phyloP scores from a whole-genome alignment of 345 rosid species.

The Hevea brasiliensis region DNA sequence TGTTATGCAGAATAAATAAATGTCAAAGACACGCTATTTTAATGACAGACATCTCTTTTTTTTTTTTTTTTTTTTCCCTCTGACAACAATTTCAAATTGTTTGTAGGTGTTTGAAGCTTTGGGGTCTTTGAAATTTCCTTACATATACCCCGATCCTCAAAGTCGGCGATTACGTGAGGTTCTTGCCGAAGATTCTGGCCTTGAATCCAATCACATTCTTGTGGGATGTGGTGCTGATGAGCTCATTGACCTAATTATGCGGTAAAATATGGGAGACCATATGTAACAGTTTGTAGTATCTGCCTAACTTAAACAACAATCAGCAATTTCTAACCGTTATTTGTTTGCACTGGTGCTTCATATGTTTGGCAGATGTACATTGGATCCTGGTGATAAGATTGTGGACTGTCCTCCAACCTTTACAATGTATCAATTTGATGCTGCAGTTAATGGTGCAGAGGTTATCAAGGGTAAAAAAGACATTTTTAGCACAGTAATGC shows the following conservation, averaged over 20 bases:
- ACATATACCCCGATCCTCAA: slow-evolving; percentile 89
- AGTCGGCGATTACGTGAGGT: slow-evolving; percentile 77
- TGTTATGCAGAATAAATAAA: background rate
- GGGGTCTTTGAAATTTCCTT: slow-evolving; percentile 82
- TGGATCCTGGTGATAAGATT: slow-evolving; percentile 97
- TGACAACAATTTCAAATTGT: slow-evolving; percentile 28
- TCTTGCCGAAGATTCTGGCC: slow-evolving; percentile 81
- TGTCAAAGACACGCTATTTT: background rate
- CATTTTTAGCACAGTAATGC: background rate
- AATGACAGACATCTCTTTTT: background rate
- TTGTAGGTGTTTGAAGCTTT: slow-evolving; percentile 87
- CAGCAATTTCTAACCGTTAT: background rate
- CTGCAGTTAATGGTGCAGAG: slow-evolving; percentile 79
- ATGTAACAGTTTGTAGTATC: background rate
- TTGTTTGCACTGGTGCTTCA: slow-evolving; percentile 1
- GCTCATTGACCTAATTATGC: slow-evolving; percentile 92
- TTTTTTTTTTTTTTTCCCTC: background rate
- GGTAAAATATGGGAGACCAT: slow-evolving; percentile 44
- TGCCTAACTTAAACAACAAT: background rate
- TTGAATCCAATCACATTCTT: slow-evolving; percentile 81
- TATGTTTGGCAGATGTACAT: slow-evolving; percentile 59
- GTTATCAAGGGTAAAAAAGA: slow-evolving; percentile 67
- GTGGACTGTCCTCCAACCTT: slow-evolving; percentile 98
- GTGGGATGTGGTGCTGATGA: slow-evolving; percentile 98
- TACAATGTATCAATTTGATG: slow-evolving; percentile 98